Conservation (phyloP, 345 rosid genomes). For the Arabidopsis arenosa region DNA sequence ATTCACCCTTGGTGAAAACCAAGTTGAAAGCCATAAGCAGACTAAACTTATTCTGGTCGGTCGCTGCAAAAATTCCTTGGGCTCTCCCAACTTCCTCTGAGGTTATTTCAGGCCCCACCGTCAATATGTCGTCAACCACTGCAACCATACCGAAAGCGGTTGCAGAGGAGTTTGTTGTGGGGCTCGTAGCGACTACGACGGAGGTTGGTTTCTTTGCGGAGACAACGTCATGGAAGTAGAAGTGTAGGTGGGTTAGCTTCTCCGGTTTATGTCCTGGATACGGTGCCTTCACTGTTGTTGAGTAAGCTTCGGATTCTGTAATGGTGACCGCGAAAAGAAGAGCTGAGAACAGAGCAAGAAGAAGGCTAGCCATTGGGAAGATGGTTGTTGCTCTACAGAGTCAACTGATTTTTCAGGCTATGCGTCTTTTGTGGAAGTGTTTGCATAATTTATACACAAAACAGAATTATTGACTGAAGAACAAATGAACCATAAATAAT, state of each 20-base stretch:
- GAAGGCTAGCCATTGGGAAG: slow-evolving; percentile 23
- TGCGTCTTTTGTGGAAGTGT: background rate
- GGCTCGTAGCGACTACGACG: background rate
- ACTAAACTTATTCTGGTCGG: slow-evolving; percentile 39
- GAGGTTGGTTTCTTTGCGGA: slow-evolving; percentile 3
- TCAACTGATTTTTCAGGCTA: slow-evolving; percentile 1
- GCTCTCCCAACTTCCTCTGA: slow-evolving; percentile 61
- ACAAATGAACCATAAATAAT: background rate
- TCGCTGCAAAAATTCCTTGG: slow-evolving; percentile 55
- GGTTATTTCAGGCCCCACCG: slow-evolving; percentile 47
- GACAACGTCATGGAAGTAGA: slow-evolving; percentile 32
- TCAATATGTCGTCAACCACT: slow-evolving; percentile 54
- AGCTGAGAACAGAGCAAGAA: slow-evolving; percentile 12
- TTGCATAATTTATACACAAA: slow-evolving; percentile 28
- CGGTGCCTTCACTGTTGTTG: background rate
- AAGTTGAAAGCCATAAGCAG: slow-evolving; percentile 53
- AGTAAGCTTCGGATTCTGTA: background rate
- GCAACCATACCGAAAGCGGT: slow-evolving; percentile 49
- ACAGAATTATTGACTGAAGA: background rate
- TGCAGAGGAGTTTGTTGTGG: slow-evolving; percentile 40
- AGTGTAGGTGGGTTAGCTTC: slow-evolving; percentile 24
- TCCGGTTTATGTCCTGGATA: slow-evolving; percentile 1
- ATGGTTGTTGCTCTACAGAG: background rate
- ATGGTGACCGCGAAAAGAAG: background rate
- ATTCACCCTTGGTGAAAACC: slow-evolving; percentile 50